Conservation (phyloP, 164 flowering plant genomes). For the Saururus chinensis region DNA sequence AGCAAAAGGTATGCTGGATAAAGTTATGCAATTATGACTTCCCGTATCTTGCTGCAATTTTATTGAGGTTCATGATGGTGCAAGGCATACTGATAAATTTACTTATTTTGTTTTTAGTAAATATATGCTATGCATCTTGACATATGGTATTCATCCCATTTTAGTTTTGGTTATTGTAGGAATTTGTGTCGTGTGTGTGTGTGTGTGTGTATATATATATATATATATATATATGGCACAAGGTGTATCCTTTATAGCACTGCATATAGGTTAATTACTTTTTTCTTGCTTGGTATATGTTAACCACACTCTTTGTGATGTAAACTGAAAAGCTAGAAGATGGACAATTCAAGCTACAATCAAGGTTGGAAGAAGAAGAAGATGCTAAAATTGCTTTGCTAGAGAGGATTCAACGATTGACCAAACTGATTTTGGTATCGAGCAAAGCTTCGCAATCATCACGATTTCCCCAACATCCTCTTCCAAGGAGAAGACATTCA, state of each 20-base stretch:
- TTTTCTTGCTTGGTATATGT: too few species aligned
- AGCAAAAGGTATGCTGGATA: constrained; percentile 60
- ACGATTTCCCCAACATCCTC: constrained; percentile 59
- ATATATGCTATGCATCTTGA: too few species aligned
- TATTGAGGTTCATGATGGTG: too few species aligned
- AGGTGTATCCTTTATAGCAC: background rate
- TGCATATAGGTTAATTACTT: background rate
- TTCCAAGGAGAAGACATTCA: constrained; percentile 86
- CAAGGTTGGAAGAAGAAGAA: constrained; percentile 95
- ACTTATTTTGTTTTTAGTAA: too few species aligned
- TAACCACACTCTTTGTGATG: too few species aligned
- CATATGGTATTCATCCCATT: too few species aligned
- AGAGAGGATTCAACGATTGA: constrained; percentile 84
- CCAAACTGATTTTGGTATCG: constrained; percentile 87
- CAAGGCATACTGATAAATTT: too few species aligned
- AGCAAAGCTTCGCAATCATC: constrained; percentile 67
- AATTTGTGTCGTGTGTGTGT: too few species aligned
- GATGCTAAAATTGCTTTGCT: constrained; percentile 95
- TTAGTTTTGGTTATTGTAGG: too few species aligned
- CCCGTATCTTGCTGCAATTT: background rate
- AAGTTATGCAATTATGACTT: background rate
- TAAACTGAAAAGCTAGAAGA: constrained; percentile 76
- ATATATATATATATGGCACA: too few species aligned
- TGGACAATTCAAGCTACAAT: constrained; percentile 86
- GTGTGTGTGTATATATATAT: too few species aligned